These are phyloP conservation scores for Diplosphaera chodatii DNA, from an alignment of 139 green algal genomes.

Conservation along the genomic window DNA sequence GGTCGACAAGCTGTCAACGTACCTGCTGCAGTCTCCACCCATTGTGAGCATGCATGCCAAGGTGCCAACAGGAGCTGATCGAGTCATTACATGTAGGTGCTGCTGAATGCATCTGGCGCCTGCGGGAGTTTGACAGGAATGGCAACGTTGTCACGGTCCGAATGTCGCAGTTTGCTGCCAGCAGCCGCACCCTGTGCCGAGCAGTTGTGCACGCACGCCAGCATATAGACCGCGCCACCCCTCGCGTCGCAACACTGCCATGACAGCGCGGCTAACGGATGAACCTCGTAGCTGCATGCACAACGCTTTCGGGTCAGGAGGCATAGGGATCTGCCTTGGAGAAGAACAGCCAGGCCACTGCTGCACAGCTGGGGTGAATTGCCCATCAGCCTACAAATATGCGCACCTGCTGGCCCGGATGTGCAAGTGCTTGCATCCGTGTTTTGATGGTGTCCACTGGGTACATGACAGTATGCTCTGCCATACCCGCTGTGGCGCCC, in stretches of 20 bases:
- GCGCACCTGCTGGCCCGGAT: constrained; percentile 72
- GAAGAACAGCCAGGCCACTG: too few relatives aligned
- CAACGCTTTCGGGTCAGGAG: too few relatives aligned
- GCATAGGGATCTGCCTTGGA: too few relatives aligned
- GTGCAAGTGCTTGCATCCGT: constrained; percentile 87
- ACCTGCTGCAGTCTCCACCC: too few relatives aligned
- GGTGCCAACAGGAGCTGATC: too few relatives aligned
- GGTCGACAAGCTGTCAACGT: too few relatives aligned
- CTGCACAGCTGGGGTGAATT: not conserved
- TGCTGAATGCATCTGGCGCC: not conserved
- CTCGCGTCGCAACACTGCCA: constrained; percentile 59
- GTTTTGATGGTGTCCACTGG: constrained; percentile 97
- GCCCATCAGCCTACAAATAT: too few relatives aligned
- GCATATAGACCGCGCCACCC: constrained; percentile 75
- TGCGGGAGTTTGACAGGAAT: too few relatives aligned
- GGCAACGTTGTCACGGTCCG: too few relatives aligned
- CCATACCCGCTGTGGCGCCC: constrained; percentile 80
- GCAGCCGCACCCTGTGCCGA: constrained; percentile 65
- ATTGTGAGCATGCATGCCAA: too few relatives aligned
- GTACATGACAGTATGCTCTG: constrained; percentile 95
- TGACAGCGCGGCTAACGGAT: constrained; percentile 44
- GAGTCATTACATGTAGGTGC: too few relatives aligned
- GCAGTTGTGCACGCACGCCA: constrained; percentile 60
- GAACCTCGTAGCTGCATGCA: constrained; percentile 54
- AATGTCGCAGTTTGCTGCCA: too few relatives aligned